A percentile compares a stretch with the other conserved stretches of the same genome.
These are phyloP conservation scores for Calycina herbarum DNA, from an alignment of 2,329 filamentous ascomycete species.

Conservation along the genomic window DNA sequence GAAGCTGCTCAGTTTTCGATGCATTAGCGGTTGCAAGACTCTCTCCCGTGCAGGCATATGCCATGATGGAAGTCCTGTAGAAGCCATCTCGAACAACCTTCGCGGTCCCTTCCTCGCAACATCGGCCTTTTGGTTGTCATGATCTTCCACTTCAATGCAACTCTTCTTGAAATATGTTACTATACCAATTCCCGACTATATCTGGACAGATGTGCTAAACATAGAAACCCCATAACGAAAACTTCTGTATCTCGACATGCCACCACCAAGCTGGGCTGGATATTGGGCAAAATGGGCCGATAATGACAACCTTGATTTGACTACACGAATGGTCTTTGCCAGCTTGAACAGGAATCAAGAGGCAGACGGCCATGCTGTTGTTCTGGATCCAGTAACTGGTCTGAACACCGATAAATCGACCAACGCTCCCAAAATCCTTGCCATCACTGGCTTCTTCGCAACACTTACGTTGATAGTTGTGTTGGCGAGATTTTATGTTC, in stretches of 20 bases:
- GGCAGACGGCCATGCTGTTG: neutral
- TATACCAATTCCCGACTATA: neutral
- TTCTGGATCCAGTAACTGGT: conserved; percentile 6
- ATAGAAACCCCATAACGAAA: neutral
- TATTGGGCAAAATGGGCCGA: too few species aligned
- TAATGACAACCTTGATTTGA: too few species aligned
- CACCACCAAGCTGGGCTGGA: neutral
- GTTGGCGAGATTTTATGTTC: conserved; percentile 44
- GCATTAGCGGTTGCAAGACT: neutral
- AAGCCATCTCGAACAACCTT: neutral
- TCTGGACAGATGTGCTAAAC: neutral
- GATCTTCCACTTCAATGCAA: neutral
- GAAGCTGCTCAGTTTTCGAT: neutral
- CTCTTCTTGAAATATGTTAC: neutral
- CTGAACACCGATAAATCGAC: conserved; percentile 29
- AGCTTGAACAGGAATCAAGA: neutral
- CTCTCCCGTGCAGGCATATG: neutral
- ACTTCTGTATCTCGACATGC: neutral
- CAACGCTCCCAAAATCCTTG: conserved; percentile 41
- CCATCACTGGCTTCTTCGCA: conserved; percentile 42
- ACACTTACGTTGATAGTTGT: conserved; percentile 40
- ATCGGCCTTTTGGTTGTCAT: neutral
- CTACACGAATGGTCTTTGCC: too few species aligned
- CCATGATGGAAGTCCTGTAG: neutral
- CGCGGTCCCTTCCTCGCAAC: neutral